Evolutionary conservation across 1,284 basidiomycete genomes (phyloP).

Genomic region (Calocybe gambosa): DNA sequence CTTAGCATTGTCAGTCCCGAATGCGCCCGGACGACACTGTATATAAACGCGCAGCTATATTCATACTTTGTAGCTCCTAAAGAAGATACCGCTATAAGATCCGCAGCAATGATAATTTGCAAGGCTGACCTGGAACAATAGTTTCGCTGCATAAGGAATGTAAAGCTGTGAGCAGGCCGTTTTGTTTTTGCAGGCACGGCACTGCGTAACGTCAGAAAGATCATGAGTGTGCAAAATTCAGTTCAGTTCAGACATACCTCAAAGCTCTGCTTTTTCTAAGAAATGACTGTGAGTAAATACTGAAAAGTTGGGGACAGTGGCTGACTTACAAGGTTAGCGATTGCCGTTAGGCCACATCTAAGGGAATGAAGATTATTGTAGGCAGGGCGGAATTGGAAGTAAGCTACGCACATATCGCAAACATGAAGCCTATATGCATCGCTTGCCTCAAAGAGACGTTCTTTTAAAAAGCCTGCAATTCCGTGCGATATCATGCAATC

Average conservation of each 20-base stretch:
- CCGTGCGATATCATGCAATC: slow-evolving; percentile 99
- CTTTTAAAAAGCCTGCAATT: slow-evolving; percentile 95
- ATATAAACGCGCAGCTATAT: slow-evolving; percentile 81
- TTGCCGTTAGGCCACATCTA: slow-evolving; percentile 91
- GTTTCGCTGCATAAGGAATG: slow-evolving; percentile 88
- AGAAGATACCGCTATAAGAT: slow-evolving; percentile 2
- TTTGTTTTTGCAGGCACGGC: slow-evolving; percentile 92
- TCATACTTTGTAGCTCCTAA: slow-evolving; percentile 87
- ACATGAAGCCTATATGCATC: slow-evolving; percentile 96
- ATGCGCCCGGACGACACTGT: slow-evolving; percentile 80
- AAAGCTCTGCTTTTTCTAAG: slow-evolving; percentile 81
- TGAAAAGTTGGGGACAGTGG: neutral
- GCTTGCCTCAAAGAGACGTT: slow-evolving; percentile 88
- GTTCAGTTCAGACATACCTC: slow-evolving; percentile 52
- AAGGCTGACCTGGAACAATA: slow-evolving; percentile 77
- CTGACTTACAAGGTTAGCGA: slow-evolving; percentile 78
- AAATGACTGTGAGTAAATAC: slow-evolving; percentile 4
- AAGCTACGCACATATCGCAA: slow-evolving; percentile 79
- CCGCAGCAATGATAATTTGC: neutral
- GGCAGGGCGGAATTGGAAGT: neutral
- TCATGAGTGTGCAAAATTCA: neutral
- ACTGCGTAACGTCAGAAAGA: slow-evolving; percentile 32
- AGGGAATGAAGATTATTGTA: slow-evolving; percentile 2
- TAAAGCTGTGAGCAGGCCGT: slow-evolving; percentile 88
- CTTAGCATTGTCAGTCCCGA: slow-evolving; percentile 44